Evolutionary conservation across 352 stramenopile genomes (phyloP), one percentile per base, ranked within the genome.

Genomic region (Lagenidium sp.): DNA sequence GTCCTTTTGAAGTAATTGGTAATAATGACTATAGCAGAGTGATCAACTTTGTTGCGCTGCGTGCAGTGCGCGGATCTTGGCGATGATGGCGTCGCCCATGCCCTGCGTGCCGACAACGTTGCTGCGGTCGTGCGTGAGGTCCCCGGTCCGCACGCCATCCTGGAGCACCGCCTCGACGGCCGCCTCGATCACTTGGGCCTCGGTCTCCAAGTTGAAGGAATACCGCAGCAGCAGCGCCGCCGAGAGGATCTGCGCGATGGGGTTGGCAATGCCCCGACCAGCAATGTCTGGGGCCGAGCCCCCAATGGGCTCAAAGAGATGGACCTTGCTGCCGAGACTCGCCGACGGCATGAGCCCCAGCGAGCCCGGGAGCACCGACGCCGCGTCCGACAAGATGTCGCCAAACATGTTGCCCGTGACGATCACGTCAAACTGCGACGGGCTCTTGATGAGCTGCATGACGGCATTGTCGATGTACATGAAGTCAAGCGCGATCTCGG

Each of bases 401-500:
- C 96, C 96, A 68, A 99, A 99, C 68, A 99, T 98, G 73, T 99
- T 99, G 53, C 95, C 95, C 25, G 88, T 98, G 25, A 98, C 95
- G 62, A 99, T 98, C 35, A 97, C 96, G 63, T 99, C 96, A 56
- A 99, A 99, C 75, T 99, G 95, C 50, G 95, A 98, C 25, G 96
- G 96, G 63, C 89, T 98, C 56, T 95, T 82, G 60, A 99, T 98
- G 24, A 99, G 60, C 65, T 98, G 91, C 95, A 99, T 99, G 47
- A 97, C 95, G 23, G 94, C 95, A 65, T 99, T 99, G 67, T 99
- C 96, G 36, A 99, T 95, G 74, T 99, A 89, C 95, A 99, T 98
- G 68, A 98, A 97, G 46, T 96, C 95, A 35, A 98, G 68, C 56
- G 95, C 68, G 8, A 99, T 85, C 21, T 98, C 74, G 1, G 90